A percentile compares a stretch with the other conserved stretches of the same genome.
Evolutionary conservation across 2,329 filamentous ascomycete genomes (phyloP).

Genomic region (Claviceps paspali): DNA sequence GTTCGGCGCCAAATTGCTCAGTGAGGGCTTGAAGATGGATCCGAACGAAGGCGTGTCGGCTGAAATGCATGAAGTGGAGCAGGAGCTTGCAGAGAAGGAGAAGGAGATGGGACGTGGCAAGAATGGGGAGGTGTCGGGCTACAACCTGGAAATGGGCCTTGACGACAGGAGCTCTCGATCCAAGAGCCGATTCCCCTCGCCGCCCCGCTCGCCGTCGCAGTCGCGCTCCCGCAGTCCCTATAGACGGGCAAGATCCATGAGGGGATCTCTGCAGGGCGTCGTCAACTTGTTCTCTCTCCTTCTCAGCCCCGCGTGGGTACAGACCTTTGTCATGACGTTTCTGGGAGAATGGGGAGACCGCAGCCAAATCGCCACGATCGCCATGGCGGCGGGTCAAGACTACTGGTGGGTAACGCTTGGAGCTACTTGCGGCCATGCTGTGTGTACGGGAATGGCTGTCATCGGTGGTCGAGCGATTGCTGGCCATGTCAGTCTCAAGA

Average conservation of each 20-base stretch:
- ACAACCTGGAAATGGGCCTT: conserved; percentile 67
- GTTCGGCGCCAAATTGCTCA: conserved; percentile 72
- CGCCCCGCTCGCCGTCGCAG: conserved; percentile 65
- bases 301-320: conserved; percentile 91
- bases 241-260: conserved; percentile 23
- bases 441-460: conserved; percentile 84
- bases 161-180: conserved; percentile 54
- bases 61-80: conserved; percentile 94
- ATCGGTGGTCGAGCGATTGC: conserved; percentile 86
- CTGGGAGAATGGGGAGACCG: conserved; percentile 96
- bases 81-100: conserved; percentile 88
- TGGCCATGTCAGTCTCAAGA: conserved; percentile 83
- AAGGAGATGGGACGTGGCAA: conserved; percentile 45
- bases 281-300: conserved; percentile 78
- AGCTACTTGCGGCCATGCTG: conserved; percentile 69
- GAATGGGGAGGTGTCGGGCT: conserved; percentile 48
- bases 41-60: conserved; percentile 83
- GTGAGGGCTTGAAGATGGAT: conserved; percentile 79
- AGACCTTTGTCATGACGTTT: conserved; percentile 99
- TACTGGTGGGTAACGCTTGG: conserved; percentile 98
- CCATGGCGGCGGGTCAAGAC: conserved; percentile 95
- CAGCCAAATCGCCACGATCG: conserved; percentile 95
- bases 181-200: conserved; percentile 62
- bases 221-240: conserved; percentile 50
- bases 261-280: conserved; percentile 43